Evolutionary conservation across 2,329 filamentous ascomycete species (phyloP), one percentile per base, ranked within the genome.

Genomic region (Erysiphe pisi): DNA sequence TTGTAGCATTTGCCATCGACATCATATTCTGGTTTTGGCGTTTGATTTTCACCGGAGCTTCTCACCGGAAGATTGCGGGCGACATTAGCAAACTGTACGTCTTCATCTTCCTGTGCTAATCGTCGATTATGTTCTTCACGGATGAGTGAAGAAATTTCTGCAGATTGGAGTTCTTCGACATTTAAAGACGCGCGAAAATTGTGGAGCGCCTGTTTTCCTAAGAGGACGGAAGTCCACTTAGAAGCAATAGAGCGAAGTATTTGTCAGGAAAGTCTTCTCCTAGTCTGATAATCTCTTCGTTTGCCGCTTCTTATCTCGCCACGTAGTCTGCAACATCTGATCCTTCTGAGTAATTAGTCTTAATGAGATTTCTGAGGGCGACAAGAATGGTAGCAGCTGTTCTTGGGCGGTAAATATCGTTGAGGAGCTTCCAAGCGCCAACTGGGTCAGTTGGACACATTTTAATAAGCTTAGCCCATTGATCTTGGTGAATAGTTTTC

Each of bases 41-140:
- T 4, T 16, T 12, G 8, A 16, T 31, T 31, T 16, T 11, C 58
- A 25, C 4, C 11, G 6, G 31, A 1, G 7, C 12, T 63, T 25
- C 58, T 2, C 0, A 16, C 31, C 8, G 25, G 58, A 0, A 31
- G 25, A 36, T 63, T 63, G 1, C 25, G 2, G 0, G 58, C 65
- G 4, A 18, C 3, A 56, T 74, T 74, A n/a, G 70, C 70, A 7
- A 52, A 1, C 8, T 74, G 70, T 1, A 74, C 8, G 16, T 74
- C 70, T 20, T 45, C 45, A 25, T 74, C 70, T 56, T 74, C 70
- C 16, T 74, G 70, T 16, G 22, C 36, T 28, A 8, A 31, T 74
- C 8, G 45, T 74, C 70, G 4, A 18, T 74, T 20, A 52, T 74
- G 1, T 74, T 74, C 40, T 20, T 52, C 45, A 14, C 70, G 40